Base-by-base conservation (phyloP, 2,329 filamentous ascomycete genomes). In the Trichoderma oligosporum region DNA sequence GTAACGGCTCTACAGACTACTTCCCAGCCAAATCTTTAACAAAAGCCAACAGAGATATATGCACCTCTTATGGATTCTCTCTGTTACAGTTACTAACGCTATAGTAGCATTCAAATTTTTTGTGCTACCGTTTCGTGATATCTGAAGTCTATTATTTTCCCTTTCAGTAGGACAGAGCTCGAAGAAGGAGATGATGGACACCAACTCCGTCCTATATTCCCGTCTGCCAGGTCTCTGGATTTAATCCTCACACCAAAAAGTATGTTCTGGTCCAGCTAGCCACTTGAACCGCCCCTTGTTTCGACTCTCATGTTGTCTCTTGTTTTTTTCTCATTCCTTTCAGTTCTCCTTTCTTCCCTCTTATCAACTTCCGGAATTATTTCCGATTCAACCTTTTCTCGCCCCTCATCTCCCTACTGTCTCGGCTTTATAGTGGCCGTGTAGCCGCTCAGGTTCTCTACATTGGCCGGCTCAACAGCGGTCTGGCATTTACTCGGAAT, bases 241-340 rank as follows among this genome's bases (percentile, higher is more conserved):
- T 14, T 41, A 16, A 18, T 20, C n/a, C 27, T 22, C 7, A 27
- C 41, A 52, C 24, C n/a, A 39, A 36, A 27, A 46, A 55, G 22
- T 45, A 36, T 57, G 45, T 42, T 49, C 46, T 44, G 54, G 45
- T 42, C 25, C 54, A 57, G 54, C 54, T 57, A 49, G 54, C 54
- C 54, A 56, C 46, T 25, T n/a, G 25, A 22, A 36, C 11, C n/a
- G 11, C n/a, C n/a, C n/a, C n/a, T 14, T 31, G 22, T 36, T 33
- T 20, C 45, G 42, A 48, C 38, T 56, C 48, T 42, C 53, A 49
- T 56, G 44, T 20, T 33, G 54, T 42, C 20, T 57, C 45, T 57
- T 42, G 29, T 54, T 8, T 45, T 33, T 51, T 18, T 36, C 38
- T 41, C 27, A 9, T 8, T 12, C 31, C 24, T 31, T 46, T 9